Base-by-base conservation (phyloP, 192 early-diverging fungal genomes). In the Umbelopsis ramanniana region DNA sequence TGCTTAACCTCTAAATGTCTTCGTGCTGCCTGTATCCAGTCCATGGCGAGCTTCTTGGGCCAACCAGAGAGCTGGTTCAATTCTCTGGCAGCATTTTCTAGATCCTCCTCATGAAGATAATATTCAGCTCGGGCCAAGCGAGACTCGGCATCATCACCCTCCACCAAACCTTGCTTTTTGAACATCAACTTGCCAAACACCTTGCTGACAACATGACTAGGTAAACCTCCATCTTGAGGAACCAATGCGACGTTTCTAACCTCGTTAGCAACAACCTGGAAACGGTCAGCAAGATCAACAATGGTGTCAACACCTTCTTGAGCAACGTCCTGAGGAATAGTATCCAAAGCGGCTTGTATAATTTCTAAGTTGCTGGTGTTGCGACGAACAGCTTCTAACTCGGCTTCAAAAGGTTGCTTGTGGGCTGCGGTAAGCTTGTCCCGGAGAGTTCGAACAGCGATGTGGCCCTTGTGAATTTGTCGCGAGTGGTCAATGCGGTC, bases 1-100 rank as follows among this genome's bases (percentile, higher is more conserved):
- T 97, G 95, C 78, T 92, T 87, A 43, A 95, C 83, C 76, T 94
- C 93, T 70, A 98, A 85, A 82, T 94, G 89, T 71, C 80, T 80
- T 43, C 94, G 87, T 1, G 94, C 93, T 35, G 86, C 81, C 53
- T 80, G 74, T 52, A 98, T 84, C 96, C 96, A 98, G 81, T 95
- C 96, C 74, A 81, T 76, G 12, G 94, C 92, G 52, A 98, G 81
- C 73, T 79, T 81, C 81, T 91, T 91, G n/a, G 92, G 86, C 96
- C 96, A 98, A 19, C 96, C 95, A 70, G 83, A 85, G 45, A 98
- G 84, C 80, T 96, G 95, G 82, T 97, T 97, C 71, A 97, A 78
- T 77, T 98, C 96, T 74, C 97, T 87, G 15, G 93, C 81, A 12
- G 96, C 96, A 68, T 81, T 81, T 52, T 97, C 96, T 68, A 98